Percentiles rank a stretch among this genome's conserved stretches.
Conservation (phyloP, 2,329 filamentous ascomycete species). For the Tolypocladium inflatum region DNA sequence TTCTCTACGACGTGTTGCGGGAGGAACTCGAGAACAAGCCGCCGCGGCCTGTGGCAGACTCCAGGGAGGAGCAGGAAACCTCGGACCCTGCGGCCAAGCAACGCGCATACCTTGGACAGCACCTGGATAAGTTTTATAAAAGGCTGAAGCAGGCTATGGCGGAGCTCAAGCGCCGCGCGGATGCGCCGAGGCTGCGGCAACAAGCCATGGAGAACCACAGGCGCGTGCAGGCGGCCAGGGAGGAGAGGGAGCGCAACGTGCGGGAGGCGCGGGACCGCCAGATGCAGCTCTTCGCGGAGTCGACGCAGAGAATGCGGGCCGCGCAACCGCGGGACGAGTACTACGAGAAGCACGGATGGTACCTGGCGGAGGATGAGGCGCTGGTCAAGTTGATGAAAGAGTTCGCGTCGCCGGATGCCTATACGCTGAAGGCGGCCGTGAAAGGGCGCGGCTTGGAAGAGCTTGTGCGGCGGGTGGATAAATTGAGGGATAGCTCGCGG, state of each 20-base stretch:
- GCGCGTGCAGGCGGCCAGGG: neutral
- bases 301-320: slow-evolving; percentile 5
- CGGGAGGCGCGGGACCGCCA: slow-evolving; percentile 2
- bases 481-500: slow-evolving; percentile 11
- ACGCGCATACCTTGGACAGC: neutral
- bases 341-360: slow-evolving; percentile 14
- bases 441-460: slow-evolving; percentile 9
- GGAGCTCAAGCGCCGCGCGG: neutral
- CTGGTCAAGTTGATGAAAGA: slow-evolving; percentile 14
- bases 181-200: neutral
- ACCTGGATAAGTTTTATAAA: neutral
- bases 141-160: neutral
- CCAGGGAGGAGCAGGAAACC: neutral
- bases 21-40: neutral
- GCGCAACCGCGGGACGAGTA: slow-evolving; percentile 6
- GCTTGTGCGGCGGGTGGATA: slow-evolving; percentile 9
- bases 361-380: slow-evolving; percentile 15
- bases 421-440: slow-evolving; percentile 6
- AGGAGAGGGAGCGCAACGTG: slow-evolving; percentile 1
- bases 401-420: slow-evolving; percentile 5
- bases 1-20: neutral
- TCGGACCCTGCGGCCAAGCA: neutral
- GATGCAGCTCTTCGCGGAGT: slow-evolving; percentile 9
- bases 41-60: neutral
- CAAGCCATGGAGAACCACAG: neutral